Evolutionary conservation across 2,329 filamentous ascomycete genomes (phyloP).

Genomic region (Ascosphaera apis): DNA sequence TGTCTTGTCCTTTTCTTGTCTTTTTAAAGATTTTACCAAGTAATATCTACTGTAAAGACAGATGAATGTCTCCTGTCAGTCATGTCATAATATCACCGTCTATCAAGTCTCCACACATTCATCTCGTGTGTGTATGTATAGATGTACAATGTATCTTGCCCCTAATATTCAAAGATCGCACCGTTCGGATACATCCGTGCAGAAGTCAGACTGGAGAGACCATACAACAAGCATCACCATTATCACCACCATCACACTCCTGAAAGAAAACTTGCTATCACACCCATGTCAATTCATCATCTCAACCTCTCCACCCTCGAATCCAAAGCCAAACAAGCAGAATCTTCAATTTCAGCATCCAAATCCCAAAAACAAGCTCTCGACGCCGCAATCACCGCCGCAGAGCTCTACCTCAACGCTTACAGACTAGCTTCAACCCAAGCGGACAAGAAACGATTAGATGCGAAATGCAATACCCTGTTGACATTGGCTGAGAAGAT

Average conservation of each 20-base stretch:
- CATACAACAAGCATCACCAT: too few species aligned
- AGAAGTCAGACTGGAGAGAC: conserved; percentile 6
- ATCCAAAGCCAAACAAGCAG: conserved; percentile 24
- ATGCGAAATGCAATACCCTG: conserved; percentile 44
- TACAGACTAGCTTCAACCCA: conserved; percentile 35
- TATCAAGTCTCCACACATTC: too few species aligned
- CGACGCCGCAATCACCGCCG: conserved; percentile 49
- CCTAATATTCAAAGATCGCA: too few species aligned
- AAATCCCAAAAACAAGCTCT: conserved; percentile 41
- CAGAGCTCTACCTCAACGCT: conserved; percentile 63
- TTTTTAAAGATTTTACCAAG: too few species aligned
- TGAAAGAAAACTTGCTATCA: neutral
- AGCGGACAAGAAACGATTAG: conserved; percentile 43
- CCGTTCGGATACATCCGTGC: conserved; percentile 9
- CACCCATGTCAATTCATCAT: neutral
- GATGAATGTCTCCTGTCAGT: too few species aligned
- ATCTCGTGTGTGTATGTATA: too few species aligned
- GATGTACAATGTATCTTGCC: too few species aligned
- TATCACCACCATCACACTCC: neutral
- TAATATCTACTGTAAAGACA: too few species aligned
- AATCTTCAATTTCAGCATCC: conserved; percentile 27
- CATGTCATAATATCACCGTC: too few species aligned
- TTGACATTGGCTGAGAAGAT: conserved; percentile 53
- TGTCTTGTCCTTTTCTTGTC: too few species aligned
- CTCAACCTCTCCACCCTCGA: conserved; percentile 2